These are phyloP conservation scores for Helianthus tuberosus DNA, from an alignment of 129 eudicot genomes.

Conservation along the genomic window DNA sequence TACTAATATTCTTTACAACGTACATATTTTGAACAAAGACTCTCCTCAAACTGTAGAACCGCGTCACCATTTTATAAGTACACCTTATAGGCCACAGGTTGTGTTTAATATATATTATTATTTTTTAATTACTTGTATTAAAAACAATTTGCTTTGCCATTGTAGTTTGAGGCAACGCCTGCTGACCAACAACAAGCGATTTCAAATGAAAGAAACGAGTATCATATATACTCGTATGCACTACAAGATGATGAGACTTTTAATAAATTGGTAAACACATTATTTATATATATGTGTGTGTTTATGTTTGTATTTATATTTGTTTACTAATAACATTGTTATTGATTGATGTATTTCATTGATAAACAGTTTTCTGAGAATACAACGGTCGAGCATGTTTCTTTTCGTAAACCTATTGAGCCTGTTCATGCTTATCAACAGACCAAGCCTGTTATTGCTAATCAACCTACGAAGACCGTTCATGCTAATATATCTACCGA, in stretches of 20 bases:
- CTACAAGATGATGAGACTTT: not conserved
- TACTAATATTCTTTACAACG: not conserved
- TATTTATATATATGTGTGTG: not conserved
- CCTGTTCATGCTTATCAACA: not conserved
- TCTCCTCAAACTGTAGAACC: not conserved
- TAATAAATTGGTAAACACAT: not conserved
- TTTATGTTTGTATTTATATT: not conserved
- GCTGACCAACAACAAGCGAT: not conserved
- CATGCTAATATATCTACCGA: too few relatives aligned
- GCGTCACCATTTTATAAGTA: not conserved
- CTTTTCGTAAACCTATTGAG: not conserved
- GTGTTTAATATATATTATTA: not conserved
- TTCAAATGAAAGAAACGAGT: not conserved
- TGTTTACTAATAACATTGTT: not conserved
- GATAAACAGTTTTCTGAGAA: not conserved
- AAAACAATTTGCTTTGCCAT: not conserved
- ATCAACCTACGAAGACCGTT: too few relatives aligned
- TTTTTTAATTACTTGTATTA: not conserved
- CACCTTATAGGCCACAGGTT: not conserved
- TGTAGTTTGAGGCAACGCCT: not conserved
- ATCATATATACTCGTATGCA: not conserved
- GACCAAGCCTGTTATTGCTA: not conserved
- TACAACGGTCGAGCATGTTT: not conserved
- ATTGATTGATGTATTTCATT: not conserved
- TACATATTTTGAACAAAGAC: not conserved